Evolutionary conservation across 1,284 basidiomycete species (phyloP).

Genomic region (Serendipita sp.): DNA sequence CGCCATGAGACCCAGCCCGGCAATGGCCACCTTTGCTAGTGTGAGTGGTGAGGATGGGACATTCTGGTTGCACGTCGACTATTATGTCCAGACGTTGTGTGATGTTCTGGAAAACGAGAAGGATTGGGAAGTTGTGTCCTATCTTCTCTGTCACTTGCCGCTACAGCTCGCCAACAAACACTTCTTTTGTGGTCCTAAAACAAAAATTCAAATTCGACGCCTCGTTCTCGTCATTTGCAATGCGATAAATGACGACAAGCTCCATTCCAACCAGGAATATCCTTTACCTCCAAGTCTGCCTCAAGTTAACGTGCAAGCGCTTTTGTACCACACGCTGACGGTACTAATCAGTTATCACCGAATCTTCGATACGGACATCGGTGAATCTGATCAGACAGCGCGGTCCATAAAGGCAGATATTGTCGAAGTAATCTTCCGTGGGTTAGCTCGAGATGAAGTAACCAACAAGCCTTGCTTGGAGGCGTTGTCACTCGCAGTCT

Average conservation of each 20-base stretch:
- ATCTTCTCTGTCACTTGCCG: conserved; percentile 83
- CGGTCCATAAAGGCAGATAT: conserved; percentile 23
- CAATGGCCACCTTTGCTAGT: conserved; percentile 51
- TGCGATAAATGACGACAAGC: conserved; percentile 45
- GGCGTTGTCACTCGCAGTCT: conserved; percentile 76
- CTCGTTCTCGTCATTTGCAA: conserved; percentile 60
- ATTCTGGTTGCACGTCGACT: conserved; percentile 63
- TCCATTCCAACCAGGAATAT: conserved; percentile 32
- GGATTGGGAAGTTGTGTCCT: conserved; percentile 92
- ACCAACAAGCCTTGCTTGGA: conserved; percentile 89
- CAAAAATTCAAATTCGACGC: conserved; percentile 47
- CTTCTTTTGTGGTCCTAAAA: conserved; percentile 83
- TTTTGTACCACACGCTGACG: conserved; percentile 79
- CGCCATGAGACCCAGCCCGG: conserved; percentile 56
- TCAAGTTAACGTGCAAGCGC: conserved; percentile 71
- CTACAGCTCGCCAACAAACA: conserved; percentile 91
- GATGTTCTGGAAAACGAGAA: conserved; percentile 60
- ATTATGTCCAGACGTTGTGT: conserved; percentile 57
- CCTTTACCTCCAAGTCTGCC: conserved; percentile 41
- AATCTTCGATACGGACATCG: conserved; percentile 54
- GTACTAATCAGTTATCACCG: conserved; percentile 81
- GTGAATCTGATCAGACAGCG: neutral
- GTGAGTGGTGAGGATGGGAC: conserved; percentile 22
- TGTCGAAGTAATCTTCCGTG: conserved; percentile 72
- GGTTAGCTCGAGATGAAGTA: conserved; percentile 38